phyloP scores from a whole-genome alignment of 441 rosid species.

The Mallotus repandus region DNA sequence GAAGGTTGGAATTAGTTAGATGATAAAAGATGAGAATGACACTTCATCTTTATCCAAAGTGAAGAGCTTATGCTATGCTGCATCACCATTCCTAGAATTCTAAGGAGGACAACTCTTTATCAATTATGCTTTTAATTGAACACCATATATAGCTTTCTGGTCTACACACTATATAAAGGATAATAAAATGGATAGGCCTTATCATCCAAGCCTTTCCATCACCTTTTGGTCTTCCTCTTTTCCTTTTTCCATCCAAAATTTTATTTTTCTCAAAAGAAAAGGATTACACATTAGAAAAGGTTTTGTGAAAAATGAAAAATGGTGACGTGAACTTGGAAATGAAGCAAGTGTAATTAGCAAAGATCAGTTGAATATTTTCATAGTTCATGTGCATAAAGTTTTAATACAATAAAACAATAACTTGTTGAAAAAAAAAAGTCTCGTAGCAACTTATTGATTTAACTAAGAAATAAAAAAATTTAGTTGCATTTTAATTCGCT shows the following conservation, averaged over 20 bases:
- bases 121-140: constrained; percentile 3
- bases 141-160: not conserved
- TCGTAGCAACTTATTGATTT: too few relatives aligned
- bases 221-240: not conserved
- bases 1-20: not conserved
- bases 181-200: constrained; percentile 14
- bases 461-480: too few relatives aligned
- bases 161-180: not conserved
- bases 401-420: too few relatives aligned
- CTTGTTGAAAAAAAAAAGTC: too few relatives aligned
- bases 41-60: constrained; percentile 20
- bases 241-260: not conserved
- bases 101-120: not conserved
- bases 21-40: constrained; percentile 21
- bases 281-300: not conserved
- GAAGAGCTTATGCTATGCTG: not conserved
- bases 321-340: not conserved
- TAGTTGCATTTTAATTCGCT: too few relatives aligned
- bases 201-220: not conserved
- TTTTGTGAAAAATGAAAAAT: not conserved
- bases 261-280: not conserved
- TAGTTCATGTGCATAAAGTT: too few relatives aligned
- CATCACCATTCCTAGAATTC: not conserved
- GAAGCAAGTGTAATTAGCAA: not conserved
- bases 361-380: too few relatives aligned